Evolutionary conservation across 306 rosid species (phyloP).

Genomic region (Carpinus viminea): DNA sequence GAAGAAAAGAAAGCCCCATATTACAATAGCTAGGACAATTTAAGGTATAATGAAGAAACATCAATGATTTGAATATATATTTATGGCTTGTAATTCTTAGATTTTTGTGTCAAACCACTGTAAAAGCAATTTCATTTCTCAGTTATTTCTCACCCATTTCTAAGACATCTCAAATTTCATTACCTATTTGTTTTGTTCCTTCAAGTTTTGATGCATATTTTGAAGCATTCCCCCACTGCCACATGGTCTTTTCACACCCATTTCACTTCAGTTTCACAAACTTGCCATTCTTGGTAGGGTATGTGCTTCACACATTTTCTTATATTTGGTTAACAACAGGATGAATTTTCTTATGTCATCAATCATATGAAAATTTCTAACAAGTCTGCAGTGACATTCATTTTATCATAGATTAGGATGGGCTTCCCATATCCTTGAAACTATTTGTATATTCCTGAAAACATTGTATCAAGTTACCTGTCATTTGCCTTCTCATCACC

Average conservation of each 20-base stretch:
- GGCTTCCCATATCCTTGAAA: constrained; percentile 18
- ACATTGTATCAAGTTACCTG: constrained; percentile 50
- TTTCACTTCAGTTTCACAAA: constrained; percentile 3
- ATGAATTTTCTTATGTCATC: constrained; percentile 1
- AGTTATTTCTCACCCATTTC: not conserved
- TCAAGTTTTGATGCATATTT: not conserved
- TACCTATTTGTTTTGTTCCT: not conserved
- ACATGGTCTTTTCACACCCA: not conserved
- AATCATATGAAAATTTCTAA: not conserved
- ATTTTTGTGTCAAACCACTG: not conserved
- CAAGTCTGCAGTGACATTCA: constrained; percentile 9
- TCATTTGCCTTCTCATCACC: constrained; percentile 89
- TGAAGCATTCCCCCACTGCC: not conserved
- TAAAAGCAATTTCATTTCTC: not conserved
- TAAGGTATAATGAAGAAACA: not conserved
- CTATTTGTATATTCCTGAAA: constrained; percentile 10
- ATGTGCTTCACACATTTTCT: not conserved
- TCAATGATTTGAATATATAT: not conserved
- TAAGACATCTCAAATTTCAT: not conserved
- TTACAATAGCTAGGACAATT: not conserved
- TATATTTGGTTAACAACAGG: not conserved
- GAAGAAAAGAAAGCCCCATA: constrained; percentile 11
- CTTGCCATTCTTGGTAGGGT: not conserved
- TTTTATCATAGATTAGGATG: constrained; percentile 10
- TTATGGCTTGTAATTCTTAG: not conserved